Percentiles rank a stretch among this genome's conserved stretches.
Evolutionary conservation across 1,139 yeast genomes (phyloP).

Genomic region (Geotrichum klebahnii): DNA sequence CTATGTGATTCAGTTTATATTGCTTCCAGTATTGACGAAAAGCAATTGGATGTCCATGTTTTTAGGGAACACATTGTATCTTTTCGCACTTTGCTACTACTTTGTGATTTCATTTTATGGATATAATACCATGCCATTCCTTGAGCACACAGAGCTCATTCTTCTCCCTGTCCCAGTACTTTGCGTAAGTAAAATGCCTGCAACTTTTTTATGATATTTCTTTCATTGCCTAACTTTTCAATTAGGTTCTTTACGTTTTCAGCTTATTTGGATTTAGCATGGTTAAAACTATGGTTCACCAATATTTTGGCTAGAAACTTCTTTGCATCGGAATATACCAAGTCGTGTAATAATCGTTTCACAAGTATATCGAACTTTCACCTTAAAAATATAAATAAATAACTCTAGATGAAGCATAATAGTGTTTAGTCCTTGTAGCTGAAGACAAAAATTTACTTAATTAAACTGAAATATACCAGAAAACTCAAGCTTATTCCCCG

Average conservation of each 20-base stretch:
- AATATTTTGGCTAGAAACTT: slow-evolving; percentile 49
- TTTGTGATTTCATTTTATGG: slow-evolving; percentile 81
- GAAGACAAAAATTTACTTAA: slow-evolving; percentile 2
- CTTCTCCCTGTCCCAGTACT: slow-evolving; percentile 57
- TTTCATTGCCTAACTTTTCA: not conserved
- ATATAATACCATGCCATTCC: slow-evolving; percentile 75
- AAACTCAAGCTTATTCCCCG: slow-evolving; percentile 17
- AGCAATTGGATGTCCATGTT: slow-evolving; percentile 62
- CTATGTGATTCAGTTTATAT: slow-evolving; percentile 69
- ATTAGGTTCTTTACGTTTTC: slow-evolving; percentile 29
- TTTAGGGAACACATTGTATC: slow-evolving; percentile 73
- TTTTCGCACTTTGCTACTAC: slow-evolving; percentile 69
- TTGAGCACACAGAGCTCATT: slow-evolving; percentile 57
- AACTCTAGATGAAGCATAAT: not conserved
- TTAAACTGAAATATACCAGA: slow-evolving; percentile 20
- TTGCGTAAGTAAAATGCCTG: slow-evolving; percentile 51
- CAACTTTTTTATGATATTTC: slow-evolving; percentile 13
- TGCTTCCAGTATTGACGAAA: slow-evolving; percentile 65
- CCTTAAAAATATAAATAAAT: not conserved
- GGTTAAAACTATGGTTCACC: slow-evolving; percentile 62
- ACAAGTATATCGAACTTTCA: not conserved
- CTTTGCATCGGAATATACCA: slow-evolving; percentile 3
- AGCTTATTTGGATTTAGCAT: slow-evolving; percentile 66
- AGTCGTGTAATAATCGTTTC: not conserved
- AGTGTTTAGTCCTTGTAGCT: not conserved